Base-by-base conservation (phyloP, 305 asterid species). In the Fraxinus xanthoxyloides region DNA sequence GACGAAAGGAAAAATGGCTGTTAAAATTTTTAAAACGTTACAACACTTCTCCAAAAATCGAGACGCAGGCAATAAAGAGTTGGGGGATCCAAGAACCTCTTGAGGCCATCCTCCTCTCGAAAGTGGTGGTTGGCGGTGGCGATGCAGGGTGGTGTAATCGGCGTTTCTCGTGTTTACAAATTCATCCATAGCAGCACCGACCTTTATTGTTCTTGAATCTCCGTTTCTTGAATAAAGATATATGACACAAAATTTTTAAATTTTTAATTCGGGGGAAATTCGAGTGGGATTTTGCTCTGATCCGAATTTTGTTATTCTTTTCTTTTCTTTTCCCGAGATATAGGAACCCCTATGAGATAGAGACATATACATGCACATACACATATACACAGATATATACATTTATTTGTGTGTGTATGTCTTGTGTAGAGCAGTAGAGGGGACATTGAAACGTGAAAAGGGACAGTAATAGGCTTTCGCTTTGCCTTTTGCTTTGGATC, bases 371-470 rank as follows among this genome's bases (percentile, higher is more conserved):
- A 13, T 30, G 19, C n/a, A 72, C 77, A 13, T 30, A 36, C 63
- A 59, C 36, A 56, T 56, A 46, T 30, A 84, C 75, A 77, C 79
- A 48, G 82, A 19, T 83, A n/a, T 82, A 28, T 85, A n/a, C 65
- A 78, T 81, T 81, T 67, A 31, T 40, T 8, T 54, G 69, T 56
- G 80, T 59, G 79, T 48, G 79, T 77, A 87, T 91, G 93, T 89
- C 88, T 75, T 81, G 90, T 78, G 9, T 35, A 35, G 40, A 35
- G 40, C 40, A 35, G 75, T 88, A 7, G 26, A 80, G 97, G 97
- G 81, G 91, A 90, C 94, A 92, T 24, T 34, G 76, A 59, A 90
- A 89, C 92, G 93, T 90, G 98, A 85, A 76, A 83, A 80, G 46
- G 73, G 78, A 82, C 82, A 80, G 77, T 63, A 48, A 24, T 40